A percentile compares a stretch with the other conserved stretches of the same genome.
Evolutionary conservation across 1,284 basidiomycete species (phyloP).

Genomic region (Leccinum subrobustum): DNA sequence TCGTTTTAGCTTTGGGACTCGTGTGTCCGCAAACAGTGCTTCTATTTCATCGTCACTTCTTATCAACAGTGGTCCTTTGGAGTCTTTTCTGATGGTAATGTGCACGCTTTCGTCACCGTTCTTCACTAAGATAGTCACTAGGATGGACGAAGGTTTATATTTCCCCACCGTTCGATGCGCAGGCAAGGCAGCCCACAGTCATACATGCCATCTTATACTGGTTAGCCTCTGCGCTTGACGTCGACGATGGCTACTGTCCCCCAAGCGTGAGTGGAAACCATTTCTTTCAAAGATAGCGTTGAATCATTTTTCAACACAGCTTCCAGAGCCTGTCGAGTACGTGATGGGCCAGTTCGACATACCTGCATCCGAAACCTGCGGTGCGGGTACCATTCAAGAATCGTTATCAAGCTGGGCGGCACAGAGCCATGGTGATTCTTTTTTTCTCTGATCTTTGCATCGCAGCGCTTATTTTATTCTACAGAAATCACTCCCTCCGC

Average conservation of each 20-base stretch:
- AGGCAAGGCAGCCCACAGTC: slow-evolving; percentile 31
- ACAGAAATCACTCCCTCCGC: slow-evolving; percentile 27
- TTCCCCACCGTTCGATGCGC: slow-evolving; percentile 33
- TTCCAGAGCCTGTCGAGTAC: slow-evolving; percentile 39
- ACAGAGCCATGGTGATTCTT: slow-evolving; percentile 33
- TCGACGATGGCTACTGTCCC: slow-evolving; percentile 32
- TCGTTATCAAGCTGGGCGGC: slow-evolving; percentile 39
- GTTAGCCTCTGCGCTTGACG: slow-evolving; percentile 34
- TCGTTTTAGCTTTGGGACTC: slow-evolving; percentile 43
- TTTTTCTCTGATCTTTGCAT: neutral
- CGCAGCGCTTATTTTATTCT: slow-evolving; percentile 1
- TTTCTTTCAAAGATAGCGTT: neutral
- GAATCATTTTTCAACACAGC: slow-evolving; percentile 21
- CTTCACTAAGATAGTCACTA: slow-evolving; percentile 20
- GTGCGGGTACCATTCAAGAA: slow-evolving; percentile 19
- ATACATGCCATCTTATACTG: slow-evolving; percentile 36
- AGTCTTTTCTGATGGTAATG: slow-evolving; percentile 45
- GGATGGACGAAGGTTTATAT: slow-evolving; percentile 39
- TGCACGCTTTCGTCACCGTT: slow-evolving; percentile 4
- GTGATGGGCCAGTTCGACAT: slow-evolving; percentile 29
- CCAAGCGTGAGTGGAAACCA: slow-evolving; percentile 23
- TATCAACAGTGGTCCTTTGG: slow-evolving; percentile 51
- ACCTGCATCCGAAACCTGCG: slow-evolving; percentile 21
- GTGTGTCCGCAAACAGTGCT: slow-evolving; percentile 39
- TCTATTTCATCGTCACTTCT: slow-evolving; percentile 47